Conservation (phyloP, 176 grass and related monocot species). For the Triticum turgidum region DNA sequence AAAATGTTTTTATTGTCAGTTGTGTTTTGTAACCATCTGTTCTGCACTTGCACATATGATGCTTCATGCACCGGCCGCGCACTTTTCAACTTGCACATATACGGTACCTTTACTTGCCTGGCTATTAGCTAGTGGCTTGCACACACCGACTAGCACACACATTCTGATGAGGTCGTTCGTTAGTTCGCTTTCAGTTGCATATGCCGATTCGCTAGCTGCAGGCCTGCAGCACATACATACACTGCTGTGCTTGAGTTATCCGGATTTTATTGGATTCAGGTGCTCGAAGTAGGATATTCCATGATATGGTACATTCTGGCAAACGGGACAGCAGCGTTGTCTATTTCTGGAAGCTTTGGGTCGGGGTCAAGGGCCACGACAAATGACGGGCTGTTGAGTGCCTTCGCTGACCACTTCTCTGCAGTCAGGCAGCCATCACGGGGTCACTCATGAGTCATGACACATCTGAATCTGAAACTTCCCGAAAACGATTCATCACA, state of each 20-base stretch:
- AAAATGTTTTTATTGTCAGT: constrained; percentile 16
- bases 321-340: neutral
- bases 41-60: neutral
- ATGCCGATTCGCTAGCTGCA: neutral
- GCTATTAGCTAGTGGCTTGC: too few relatives aligned
- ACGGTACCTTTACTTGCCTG: too few relatives aligned
- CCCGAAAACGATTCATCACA: constrained; percentile 29
- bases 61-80: neutral
- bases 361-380: neutral
- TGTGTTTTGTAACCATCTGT: constrained; percentile 16
- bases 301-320: neutral
- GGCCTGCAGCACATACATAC: too few relatives aligned
- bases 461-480: constrained; percentile 9
- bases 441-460: neutral
- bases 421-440: neutral
- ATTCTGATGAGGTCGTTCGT: too few relatives aligned
- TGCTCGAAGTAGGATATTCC: neutral
- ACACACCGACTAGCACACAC: too few relatives aligned
- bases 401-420: constrained; percentile 14
- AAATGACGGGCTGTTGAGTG: constrained; percentile 23
- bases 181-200: too few relatives aligned
- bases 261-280: neutral
- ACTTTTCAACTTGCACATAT: neutral
- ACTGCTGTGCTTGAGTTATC: too few relatives aligned
- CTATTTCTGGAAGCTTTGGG: constrained; percentile 20